Conservation (phyloP, 1,284 basidiomycete species). For the Heterobasidion annosum region DNA sequence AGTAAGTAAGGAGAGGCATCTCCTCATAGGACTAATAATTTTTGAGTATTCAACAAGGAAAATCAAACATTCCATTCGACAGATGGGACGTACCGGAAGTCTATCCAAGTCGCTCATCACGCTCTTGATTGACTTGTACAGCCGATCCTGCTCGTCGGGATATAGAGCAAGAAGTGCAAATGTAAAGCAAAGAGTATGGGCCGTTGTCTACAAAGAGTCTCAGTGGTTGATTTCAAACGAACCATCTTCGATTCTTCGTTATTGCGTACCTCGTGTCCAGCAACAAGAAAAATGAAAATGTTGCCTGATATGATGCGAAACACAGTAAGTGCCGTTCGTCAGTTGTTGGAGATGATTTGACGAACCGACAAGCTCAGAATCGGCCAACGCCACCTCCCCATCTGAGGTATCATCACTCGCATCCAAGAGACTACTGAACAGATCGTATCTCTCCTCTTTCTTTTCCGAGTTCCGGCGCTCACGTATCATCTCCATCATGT, state of each 20-base stretch:
- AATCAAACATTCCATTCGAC: neutral
- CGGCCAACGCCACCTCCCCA: conserved; percentile 27
- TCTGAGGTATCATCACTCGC: conserved; percentile 31
- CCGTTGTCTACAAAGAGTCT: conserved; percentile 33
- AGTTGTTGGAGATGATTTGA: neutral
- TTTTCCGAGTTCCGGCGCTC: conserved; percentile 27
- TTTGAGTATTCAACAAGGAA: neutral
- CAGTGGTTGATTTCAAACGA: conserved; percentile 10
- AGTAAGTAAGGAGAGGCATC: conserved; percentile 34
- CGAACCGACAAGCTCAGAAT: conserved; percentile 42
- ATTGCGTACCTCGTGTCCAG: conserved; percentile 44
- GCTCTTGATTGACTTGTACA: conserved; percentile 41
- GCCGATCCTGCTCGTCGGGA: conserved; percentile 51
- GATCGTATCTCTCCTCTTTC: conserved; percentile 38
- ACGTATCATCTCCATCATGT: conserved; percentile 49
- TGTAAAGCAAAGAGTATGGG: conserved; percentile 47
- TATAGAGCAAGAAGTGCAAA: conserved; percentile 44
- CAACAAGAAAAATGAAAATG: conserved; percentile 48
- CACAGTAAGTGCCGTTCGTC: neutral
- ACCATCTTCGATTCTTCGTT: neutral
- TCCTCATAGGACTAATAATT: conserved; percentile 39
- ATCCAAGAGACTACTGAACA: conserved; percentile 45
- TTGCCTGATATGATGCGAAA: conserved; percentile 29
- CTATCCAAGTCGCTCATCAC: conserved; percentile 29
- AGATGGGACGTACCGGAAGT: conserved; percentile 26